Conservation (phyloP, 495 filamentous ascomycete species). For the Podospora sp. region DNA sequence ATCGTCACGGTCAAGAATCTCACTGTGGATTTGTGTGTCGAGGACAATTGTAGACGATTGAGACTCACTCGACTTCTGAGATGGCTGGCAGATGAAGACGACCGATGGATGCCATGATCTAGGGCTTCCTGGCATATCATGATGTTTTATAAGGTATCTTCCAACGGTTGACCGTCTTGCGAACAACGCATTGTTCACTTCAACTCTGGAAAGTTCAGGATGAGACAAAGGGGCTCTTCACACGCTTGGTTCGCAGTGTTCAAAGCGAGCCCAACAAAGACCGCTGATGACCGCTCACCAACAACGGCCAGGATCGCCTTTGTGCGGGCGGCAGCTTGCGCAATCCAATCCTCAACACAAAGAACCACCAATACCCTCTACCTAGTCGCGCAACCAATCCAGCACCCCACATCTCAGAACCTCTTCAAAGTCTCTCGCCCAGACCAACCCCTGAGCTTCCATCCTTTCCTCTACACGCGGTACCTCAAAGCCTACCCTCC, state of each 20-base stretch:
- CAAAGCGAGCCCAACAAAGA: not conserved
- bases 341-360: no score
- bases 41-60: not conserved
- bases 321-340: no score
- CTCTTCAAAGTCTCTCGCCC: constrained; percentile 37
- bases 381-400: constrained; percentile 16
- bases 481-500: constrained; percentile 41
- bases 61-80: not conserved
- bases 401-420: constrained; percentile 25
- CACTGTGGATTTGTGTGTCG: not conserved
- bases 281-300: not conserved
- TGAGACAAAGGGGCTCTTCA: not conserved
- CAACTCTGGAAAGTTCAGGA: not conserved
- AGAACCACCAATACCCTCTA: not conserved
- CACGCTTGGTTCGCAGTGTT: not conserved
- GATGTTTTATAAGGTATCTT: not conserved
- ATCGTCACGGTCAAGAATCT: constrained; percentile 17
- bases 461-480: constrained; percentile 32
- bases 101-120: not conserved
- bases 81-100: not conserved
- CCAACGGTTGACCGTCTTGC: not conserved
- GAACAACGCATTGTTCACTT: constrained; percentile 9
- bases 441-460: constrained; percentile 23
- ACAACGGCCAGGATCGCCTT: not conserved
- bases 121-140: not conserved